Conservation (phyloP, 1,139 yeast genomes). For the Saccharomyces pastorianus region DNA sequence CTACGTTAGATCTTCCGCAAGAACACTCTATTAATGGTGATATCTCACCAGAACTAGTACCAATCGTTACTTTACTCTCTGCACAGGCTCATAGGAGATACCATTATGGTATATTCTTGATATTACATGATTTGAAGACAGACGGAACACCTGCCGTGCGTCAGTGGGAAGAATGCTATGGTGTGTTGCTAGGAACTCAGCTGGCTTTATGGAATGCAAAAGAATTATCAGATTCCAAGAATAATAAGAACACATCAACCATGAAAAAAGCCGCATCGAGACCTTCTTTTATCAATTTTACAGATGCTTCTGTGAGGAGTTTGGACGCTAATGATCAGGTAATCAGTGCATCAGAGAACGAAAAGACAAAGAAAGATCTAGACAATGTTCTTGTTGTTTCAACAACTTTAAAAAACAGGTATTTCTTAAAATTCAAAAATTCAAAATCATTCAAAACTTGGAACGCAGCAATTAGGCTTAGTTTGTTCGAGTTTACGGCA, state of each 20-base stretch:
- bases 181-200: slow-evolving; percentile 86
- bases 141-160: slow-evolving; percentile 82
- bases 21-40: slow-evolving; percentile 16
- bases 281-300: slow-evolving; percentile 83
- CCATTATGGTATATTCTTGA: slow-evolving; percentile 65
- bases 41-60: slow-evolving; percentile 59
- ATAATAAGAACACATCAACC: slow-evolving; percentile 40
- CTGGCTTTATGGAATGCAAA: slow-evolving; percentile 89
- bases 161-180: slow-evolving; percentile 86
- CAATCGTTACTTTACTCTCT: slow-evolving; percentile 61
- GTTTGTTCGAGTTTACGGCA: slow-evolving; percentile 69
- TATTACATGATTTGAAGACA: slow-evolving; percentile 61
- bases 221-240: slow-evolving; percentile 42
- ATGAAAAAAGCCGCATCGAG: slow-evolving; percentile 49
- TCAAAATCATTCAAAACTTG: slow-evolving; percentile 50
- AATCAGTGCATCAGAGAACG: slow-evolving; percentile 46
- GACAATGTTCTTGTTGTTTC: slow-evolving; percentile 78
- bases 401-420: slow-evolving; percentile 84
- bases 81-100: slow-evolving; percentile 70
- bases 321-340: slow-evolving; percentile 63
- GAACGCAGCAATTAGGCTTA: slow-evolving; percentile 74
- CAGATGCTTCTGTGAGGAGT: slow-evolving; percentile 80
- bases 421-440: slow-evolving; percentile 65
- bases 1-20: neutral
- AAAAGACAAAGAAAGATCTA: slow-evolving; percentile 55